A percentile compares a stretch with the other conserved stretches of the same genome.
These are phyloP conservation scores for Candolleomyces efflorescens DNA, from an alignment of 768 basidiomycete genomes.

Conservation along the genomic window DNA sequence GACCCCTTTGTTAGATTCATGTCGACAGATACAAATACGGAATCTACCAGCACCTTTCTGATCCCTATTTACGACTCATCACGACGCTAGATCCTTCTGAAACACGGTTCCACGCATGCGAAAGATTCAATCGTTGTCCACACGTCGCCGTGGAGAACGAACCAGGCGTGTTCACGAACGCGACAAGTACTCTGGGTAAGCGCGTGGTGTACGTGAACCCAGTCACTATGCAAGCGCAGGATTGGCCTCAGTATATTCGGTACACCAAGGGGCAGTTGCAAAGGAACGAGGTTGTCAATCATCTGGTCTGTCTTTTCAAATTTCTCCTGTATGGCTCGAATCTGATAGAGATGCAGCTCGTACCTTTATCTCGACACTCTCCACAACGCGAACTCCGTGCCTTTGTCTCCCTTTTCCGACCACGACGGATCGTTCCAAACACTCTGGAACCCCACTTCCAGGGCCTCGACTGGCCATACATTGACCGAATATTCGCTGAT, in stretches of 20 bases:
- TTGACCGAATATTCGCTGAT: constrained; percentile 62
- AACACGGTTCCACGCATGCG: constrained; percentile 93
- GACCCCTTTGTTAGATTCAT: constrained; percentile 57
- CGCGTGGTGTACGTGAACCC: constrained; percentile 84
- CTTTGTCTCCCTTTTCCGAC: constrained; percentile 81
- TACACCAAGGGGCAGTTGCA: constrained; percentile 36
- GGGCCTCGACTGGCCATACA: constrained; percentile 69
- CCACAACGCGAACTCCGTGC: constrained; percentile 78
- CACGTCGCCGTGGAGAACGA: constrained; percentile 47
- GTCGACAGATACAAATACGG: constrained; percentile 83
- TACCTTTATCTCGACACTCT: constrained; percentile 85
- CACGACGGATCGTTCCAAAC: constrained; percentile 75
- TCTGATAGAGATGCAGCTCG: constrained; percentile 44
- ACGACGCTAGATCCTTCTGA: constrained; percentile 54
- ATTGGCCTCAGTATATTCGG: constrained; percentile 45
- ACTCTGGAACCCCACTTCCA: constrained; percentile 51
- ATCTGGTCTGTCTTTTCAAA: constrained; percentile 48
- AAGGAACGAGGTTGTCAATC: constrained; percentile 43
- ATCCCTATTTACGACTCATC: constrained; percentile 58
- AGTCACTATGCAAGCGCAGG: constrained; percentile 57
- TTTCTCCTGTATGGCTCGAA: background rate
- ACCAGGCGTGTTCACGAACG: constrained; percentile 20
- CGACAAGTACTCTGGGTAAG: constrained; percentile 41
- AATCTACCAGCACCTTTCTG: constrained; percentile 54
- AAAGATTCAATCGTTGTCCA: constrained; percentile 72